phyloP scores from a whole-genome alignment of 2,329 filamentous ascomycete species.

The Alternaria alternata region DNA sequence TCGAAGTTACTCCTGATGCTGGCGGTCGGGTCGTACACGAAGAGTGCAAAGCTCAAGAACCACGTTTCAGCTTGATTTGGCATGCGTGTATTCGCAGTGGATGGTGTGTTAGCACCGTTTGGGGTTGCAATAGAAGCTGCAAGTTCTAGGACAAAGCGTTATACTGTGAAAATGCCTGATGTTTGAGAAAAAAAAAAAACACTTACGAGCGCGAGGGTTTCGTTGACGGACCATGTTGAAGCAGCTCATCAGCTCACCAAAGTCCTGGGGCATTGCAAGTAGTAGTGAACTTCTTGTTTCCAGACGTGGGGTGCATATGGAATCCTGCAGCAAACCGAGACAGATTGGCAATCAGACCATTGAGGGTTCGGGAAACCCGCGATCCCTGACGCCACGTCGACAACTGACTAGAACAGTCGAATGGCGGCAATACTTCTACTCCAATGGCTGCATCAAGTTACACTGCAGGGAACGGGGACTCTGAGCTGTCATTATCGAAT shows the following conservation, averaged over 20 bases:
- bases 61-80: not conserved
- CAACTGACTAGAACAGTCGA: not conserved
- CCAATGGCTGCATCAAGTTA: not conserved
- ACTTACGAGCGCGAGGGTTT: constrained; percentile 3
- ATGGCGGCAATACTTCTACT: not conserved
- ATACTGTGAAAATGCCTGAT: not conserved
- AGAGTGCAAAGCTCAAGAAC: not conserved
- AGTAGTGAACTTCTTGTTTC: not conserved
- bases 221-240: not conserved
- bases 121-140: not conserved
- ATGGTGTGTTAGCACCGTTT: not conserved
- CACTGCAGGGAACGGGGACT: not conserved
- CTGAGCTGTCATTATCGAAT: not conserved
- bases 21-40: not conserved
- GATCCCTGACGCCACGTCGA: constrained; percentile 1
- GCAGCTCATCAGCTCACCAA: not conserved
- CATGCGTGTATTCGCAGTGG: not conserved
- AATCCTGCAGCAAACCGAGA: not conserved
- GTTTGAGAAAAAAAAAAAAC: not conserved
- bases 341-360: not conserved
- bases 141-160: not conserved
- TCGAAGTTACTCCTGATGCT: constrained; percentile 1
- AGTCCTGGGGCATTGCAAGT: not conserved
- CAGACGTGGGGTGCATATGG: not conserved
- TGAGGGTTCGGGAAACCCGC: not conserved